These are phyloP conservation scores for Phytophthora crassamura DNA, from an alignment of 352 stramenopile species.

Conservation along the genomic window DNA sequence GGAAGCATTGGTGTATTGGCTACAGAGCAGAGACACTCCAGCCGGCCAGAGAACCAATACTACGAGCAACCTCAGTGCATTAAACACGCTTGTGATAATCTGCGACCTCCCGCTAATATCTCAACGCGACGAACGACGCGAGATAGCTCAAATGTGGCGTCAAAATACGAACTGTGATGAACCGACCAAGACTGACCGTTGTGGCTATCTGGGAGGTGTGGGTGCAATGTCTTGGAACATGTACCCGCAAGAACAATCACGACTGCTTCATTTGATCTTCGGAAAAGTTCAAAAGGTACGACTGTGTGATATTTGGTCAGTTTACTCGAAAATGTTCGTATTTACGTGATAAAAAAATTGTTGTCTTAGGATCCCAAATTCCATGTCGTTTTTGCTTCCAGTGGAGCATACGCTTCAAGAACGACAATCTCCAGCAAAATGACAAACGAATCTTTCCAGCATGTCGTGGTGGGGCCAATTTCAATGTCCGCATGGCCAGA, in stretches of 20 bases:
- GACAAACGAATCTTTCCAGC: conserved; percentile 44
- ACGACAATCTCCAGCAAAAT: conserved; percentile 45
- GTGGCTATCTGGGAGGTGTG: background rate
- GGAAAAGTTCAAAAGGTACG: conserved; percentile 38
- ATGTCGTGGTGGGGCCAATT: conserved; percentile 57
- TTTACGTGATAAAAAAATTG: background rate
- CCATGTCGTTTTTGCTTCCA: conserved; percentile 53
- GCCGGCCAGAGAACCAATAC: background rate
- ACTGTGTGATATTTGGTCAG: too few relatives aligned
- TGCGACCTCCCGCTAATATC: conserved; percentile 58
- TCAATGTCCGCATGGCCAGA: conserved; percentile 19
- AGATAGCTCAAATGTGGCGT: conserved; percentile 27
- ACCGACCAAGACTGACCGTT: background rate
- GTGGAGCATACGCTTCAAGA: conserved; percentile 35
- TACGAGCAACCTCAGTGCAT: background rate
- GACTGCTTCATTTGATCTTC: conserved; percentile 49
- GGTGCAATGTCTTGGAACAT: conserved; percentile 42
- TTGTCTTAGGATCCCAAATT: conserved; percentile 41
- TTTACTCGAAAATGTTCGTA: background rate
- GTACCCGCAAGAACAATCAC: conserved; percentile 47
- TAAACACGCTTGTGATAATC: conserved; percentile 51
- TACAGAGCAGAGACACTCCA: conserved; percentile 5
- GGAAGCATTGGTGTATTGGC: conserved; percentile 39
- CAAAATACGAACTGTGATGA: background rate
- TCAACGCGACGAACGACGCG: conserved; percentile 4